Evolutionary conservation across 495 filamentous ascomycete genomes (phyloP).

Genomic region (Glarea lozoyensis): DNA sequence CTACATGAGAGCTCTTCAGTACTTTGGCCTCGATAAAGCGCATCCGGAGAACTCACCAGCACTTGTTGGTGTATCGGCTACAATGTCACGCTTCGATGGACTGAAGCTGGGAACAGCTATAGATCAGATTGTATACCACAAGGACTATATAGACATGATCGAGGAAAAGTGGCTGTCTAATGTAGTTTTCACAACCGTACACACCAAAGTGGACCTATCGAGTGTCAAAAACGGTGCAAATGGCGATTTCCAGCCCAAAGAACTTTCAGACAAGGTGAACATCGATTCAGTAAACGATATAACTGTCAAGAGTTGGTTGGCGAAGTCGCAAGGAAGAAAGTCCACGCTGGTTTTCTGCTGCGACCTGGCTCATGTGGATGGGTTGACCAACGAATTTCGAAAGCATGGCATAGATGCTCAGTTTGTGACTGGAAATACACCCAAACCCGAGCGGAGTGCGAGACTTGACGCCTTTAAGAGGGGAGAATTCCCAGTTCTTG

Average conservation of each 20-base stretch:
- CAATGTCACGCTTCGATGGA: conserved; percentile 82
- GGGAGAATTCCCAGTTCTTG: conserved; percentile 73
- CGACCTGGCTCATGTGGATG: conserved; percentile 68
- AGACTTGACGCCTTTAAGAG: conserved; percentile 64
- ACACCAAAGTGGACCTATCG: conserved; percentile 67
- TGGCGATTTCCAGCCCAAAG: conserved; percentile 69
- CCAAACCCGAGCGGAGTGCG: conserved; percentile 51
- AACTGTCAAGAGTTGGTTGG: conserved; percentile 75
- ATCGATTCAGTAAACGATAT: conserved; percentile 68
- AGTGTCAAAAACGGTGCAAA: conserved; percentile 50
- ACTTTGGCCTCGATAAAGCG: conserved; percentile 62
- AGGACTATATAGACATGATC: conserved; percentile 96
- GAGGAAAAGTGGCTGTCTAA: conserved; percentile 74
- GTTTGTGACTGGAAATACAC: conserved; percentile 74
- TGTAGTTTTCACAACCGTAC: conserved; percentile 87
- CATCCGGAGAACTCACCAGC: conserved; percentile 49
- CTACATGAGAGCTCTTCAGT: conserved; percentile 61
- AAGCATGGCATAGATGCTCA: conserved; percentile 70
- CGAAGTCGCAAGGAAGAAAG: conserved; percentile 59
- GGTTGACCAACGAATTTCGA: conserved; percentile 68
- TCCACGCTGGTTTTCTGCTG: conserved; percentile 93
- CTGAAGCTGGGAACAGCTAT: conserved; percentile 79
- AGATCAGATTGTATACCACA: conserved; percentile 96
- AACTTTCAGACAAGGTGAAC: conserved; percentile 75
- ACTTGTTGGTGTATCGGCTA: conserved; percentile 89